Base-by-base conservation (phyloP, 306 rosid species). In the Citrullus mucosospermus region DNA sequence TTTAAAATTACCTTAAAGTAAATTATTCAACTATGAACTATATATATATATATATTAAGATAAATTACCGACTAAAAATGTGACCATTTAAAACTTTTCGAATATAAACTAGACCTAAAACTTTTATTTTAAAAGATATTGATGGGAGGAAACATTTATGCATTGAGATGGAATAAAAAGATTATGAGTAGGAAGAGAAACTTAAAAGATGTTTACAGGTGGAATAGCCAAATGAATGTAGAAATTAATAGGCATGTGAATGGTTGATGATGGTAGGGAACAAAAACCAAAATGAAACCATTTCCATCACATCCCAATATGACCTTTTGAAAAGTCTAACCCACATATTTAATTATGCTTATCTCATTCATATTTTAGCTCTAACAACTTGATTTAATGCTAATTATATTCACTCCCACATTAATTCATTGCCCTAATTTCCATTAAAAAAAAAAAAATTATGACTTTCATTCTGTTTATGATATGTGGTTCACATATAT, bases 181-280 rank as follows among this genome's bases (percentile, higher is more conserved):
- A 44, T 9, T 44, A 9, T 44, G 50, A 44, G 17, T 41, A 39
- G 75, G 43, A 5, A 46, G 56, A 70, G 58, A 46, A 13, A 22
- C 18, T n/a, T 68, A 68, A 68, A 63, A 43, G 75, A 44, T 43
- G 34, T 44, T 12, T 39, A 69, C n/a, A 44, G 46, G 58, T 43
- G 58, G 76, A 70, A 70, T 70, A 12, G 76, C 22, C 76, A 70
- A 70, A 70, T 46, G 22, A 70, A 48, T 70, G 76, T 2, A 70
- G 76, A 50, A 46, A 25, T 70, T 70, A 70, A 70, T 46, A 46
- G 6, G 76, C 76, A 70, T 70, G 76, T 70, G 76, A 44, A 70
- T 70, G 56, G 57, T 44, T 70, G 56, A 70, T 46, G 6, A 46
- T 70, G 76, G 76, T 70, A 70, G 76, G 76, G 76, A 70, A 70